These are phyloP conservation scores for Meyerozyma athensensis DNA, from an alignment of 1,139 yeast species.

Conservation along the genomic window DNA sequence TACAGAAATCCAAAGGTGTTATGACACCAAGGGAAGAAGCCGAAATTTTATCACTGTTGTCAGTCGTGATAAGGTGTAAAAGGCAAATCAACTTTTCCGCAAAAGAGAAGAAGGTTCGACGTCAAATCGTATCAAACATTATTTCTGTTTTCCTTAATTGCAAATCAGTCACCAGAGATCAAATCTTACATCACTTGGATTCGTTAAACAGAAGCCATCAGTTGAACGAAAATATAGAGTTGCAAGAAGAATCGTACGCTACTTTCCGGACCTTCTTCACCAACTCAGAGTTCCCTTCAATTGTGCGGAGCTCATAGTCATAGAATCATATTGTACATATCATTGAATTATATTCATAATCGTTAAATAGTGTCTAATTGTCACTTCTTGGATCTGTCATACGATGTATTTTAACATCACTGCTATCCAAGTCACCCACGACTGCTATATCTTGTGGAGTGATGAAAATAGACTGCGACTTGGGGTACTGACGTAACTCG, in stretches of 20 bases:
- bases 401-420: conserved; percentile 65
- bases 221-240: neutral
- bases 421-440: conserved; percentile 59
- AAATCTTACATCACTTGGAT: neutral
- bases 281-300: neutral
- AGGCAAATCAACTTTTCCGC: neutral
- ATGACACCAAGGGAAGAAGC: neutral
- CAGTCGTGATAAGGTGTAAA: neutral
- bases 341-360: neutral
- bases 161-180: neutral
- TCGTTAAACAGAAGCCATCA: neutral
- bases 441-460: conserved; percentile 92
- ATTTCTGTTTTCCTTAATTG: neutral
- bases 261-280: neutral
- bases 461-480: conserved; percentile 84
- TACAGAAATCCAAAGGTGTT: neutral
- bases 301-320: neutral
- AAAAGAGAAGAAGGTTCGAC: neutral
- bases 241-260: neutral
- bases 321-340: neutral
- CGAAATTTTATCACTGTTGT: neutral
- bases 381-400: conserved; percentile 52
- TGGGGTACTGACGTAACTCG: conserved; percentile 54
- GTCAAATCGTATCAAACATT: neutral
- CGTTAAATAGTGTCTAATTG: conserved; percentile 9